These are phyloP conservation scores for Fusarium subtropicale DNA, from an alignment of 2,329 filamentous ascomycete genomes.

Conservation along the genomic window DNA sequence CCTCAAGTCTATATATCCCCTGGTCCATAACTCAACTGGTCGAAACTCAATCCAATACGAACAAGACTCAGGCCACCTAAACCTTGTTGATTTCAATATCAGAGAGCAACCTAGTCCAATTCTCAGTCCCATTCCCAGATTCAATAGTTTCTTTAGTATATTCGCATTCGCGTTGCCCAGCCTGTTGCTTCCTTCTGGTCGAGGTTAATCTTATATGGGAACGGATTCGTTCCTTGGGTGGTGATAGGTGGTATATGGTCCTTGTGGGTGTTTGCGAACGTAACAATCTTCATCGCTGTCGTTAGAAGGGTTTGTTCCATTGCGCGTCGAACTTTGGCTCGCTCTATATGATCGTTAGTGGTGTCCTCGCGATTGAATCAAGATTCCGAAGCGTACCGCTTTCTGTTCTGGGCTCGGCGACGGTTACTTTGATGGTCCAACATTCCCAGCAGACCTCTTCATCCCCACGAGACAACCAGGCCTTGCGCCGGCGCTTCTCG, in stretches of 20 bases:
- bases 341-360: slow-evolving; percentile 66
- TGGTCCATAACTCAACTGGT: neutral
- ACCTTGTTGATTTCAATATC: neutral
- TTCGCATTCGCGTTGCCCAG: slow-evolving; percentile 83
- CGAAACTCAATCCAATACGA: neutral
- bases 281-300: slow-evolving; percentile 89
- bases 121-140: neutral
- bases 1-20: slow-evolving; percentile 23
- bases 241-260: slow-evolving; percentile 98
- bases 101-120: neutral
- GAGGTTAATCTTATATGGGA: slow-evolving; percentile 92
- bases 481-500: slow-evolving; percentile 87
- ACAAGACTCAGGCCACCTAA: neutral
- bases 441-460: slow-evolving; percentile 98
- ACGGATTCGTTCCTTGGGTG: slow-evolving; percentile 92
- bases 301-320: slow-evolving; percentile 92
- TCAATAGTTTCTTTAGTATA: slow-evolving; percentile 62
- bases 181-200: slow-evolving; percentile 80
- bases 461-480: slow-evolving; percentile 82
- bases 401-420: slow-evolving; percentile 89
- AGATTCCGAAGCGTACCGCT: slow-evolving; percentile 69
- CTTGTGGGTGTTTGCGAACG: slow-evolving; percentile 87
- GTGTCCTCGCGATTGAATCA: neutral
- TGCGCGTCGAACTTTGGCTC: slow-evolving; percentile 86
- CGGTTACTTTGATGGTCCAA: slow-evolving; percentile 94